Evolutionary conservation across 306 rosid species (phyloP).

Genomic region (Sechiopsis laciniata): DNA sequence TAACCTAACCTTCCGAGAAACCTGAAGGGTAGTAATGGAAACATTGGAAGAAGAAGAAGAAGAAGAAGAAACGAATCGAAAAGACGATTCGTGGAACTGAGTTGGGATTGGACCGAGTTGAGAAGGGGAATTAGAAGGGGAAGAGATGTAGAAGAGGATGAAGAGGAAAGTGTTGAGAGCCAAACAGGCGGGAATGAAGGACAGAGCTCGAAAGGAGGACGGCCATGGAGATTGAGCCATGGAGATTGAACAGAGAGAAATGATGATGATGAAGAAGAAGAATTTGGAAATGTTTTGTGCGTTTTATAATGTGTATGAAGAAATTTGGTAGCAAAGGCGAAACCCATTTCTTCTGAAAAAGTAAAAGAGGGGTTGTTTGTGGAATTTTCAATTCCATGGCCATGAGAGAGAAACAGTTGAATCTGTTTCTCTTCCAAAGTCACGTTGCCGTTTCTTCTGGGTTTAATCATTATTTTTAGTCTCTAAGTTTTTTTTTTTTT

Average conservation of each 20-base stretch:
- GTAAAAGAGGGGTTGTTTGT: background rate
- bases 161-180: conserved; percentile 44
- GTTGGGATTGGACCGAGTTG: background rate
- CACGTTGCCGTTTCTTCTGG: background rate
- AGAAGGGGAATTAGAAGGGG: conserved; percentile 27
- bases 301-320: background rate
- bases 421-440: background rate
- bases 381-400: background rate
- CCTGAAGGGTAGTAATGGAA: no score
- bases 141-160: conserved; percentile 46
- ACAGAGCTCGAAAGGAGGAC: conserved; percentile 26
- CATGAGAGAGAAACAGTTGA: background rate
- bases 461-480: background rate
- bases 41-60: background rate
- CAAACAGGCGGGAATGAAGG: conserved; percentile 48
- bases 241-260: background rate
- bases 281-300: background rate
- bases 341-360: background rate
- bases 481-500: no score
- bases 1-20: background rate
- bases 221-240: conserved; percentile 38
- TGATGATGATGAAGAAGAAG: background rate
- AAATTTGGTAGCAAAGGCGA: background rate
- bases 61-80: background rate
- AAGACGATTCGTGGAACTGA: background rate